Conservation (phyloP, 805 yeast genomes). For the Nakazawaea anatomiae region DNA sequence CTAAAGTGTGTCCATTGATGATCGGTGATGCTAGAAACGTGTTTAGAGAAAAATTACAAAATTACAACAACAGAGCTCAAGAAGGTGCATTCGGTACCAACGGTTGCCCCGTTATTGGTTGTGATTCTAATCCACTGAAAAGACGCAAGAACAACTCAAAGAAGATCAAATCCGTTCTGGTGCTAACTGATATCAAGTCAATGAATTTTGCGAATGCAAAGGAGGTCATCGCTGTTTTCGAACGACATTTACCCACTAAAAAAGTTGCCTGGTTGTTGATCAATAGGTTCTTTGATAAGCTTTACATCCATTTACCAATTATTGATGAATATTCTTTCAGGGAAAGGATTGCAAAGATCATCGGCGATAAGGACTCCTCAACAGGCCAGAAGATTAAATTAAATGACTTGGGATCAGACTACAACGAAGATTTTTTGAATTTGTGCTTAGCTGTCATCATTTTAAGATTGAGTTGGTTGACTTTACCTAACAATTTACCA, state of each 20-base stretch:
- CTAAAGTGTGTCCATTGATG: conserved; percentile 40
- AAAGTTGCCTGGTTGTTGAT: conserved; percentile 50
- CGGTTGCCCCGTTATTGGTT: conserved; percentile 16
- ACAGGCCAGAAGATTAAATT: conserved; percentile 22
- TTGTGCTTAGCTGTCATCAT: conserved; percentile 48
- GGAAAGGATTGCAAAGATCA: conserved; percentile 33
- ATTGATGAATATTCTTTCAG: conserved; percentile 53
- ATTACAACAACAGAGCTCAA: conserved; percentile 1
- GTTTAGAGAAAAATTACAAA: conserved; percentile 22
- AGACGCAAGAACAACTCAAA: conserved; percentile 9
- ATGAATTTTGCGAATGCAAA: conserved; percentile 36
- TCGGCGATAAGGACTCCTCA: conserved; percentile 34
- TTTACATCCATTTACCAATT: conserved; percentile 64
- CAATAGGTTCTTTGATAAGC: conserved; percentile 50
- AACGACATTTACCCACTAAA: conserved; percentile 46
- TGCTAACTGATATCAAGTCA: conserved; percentile 26
- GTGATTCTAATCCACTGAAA: conserved; percentile 10
- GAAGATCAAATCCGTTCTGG: conserved; percentile 13
- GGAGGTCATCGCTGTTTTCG: conserved; percentile 31
- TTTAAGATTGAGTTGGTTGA: conserved; percentile 49
- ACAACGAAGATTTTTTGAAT: conserved; percentile 38
- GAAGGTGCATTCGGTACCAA: background rate
- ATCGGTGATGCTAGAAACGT: conserved; percentile 35
- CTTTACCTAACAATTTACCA: conserved; percentile 39
- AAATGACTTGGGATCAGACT: conserved; percentile 24